Conservation (phyloP, 2,329 filamentous ascomycete genomes). For the Chrysoporthe austroafricana region DNA sequence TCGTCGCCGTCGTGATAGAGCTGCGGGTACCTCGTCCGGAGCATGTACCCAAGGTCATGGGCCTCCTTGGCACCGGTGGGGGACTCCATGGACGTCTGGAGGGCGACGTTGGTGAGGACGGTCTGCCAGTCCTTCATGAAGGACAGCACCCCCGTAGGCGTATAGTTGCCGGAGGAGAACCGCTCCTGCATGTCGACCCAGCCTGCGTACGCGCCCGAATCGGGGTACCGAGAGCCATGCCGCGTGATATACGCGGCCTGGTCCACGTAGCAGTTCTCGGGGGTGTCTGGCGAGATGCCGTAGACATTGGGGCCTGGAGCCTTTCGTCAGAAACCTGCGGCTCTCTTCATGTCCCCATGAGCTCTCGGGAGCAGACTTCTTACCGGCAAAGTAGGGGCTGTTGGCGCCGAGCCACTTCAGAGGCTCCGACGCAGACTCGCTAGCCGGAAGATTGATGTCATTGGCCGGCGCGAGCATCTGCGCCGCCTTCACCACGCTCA, state of each 20-base stretch:
- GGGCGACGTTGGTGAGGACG: conserved; percentile 55
- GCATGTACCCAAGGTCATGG: conserved; percentile 57
- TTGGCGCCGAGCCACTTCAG: conserved; percentile 54
- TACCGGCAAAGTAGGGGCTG: conserved; percentile 56
- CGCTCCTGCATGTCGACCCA: conserved; percentile 56
- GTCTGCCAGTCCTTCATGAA: conserved; percentile 65
- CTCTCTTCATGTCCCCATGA: background rate
- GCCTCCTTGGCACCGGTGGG: conserved; percentile 67
- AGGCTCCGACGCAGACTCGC: conserved; percentile 29
- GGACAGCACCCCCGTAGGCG: conserved; percentile 53
- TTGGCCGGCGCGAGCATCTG: conserved; percentile 31
- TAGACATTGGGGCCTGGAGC: conserved; percentile 58
- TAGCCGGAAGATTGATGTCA: conserved; percentile 30
- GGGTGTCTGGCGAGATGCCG: conserved; percentile 56
- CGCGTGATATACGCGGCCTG: conserved; percentile 63
- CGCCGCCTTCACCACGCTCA: conserved; percentile 24
- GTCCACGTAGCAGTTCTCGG: conserved; percentile 61
- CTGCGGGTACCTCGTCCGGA: conserved; percentile 52
- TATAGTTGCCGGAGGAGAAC: conserved; percentile 58
- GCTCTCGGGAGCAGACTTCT: conserved; percentile 21
- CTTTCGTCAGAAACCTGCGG: conserved; percentile 15
- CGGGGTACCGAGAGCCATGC: conserved; percentile 67
- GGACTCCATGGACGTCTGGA: conserved; percentile 62
- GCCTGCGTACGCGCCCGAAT: conserved; percentile 60
- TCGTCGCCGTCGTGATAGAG: conserved; percentile 53